These are phyloP conservation scores for Entomortierella beljakovae DNA, from an alignment of 192 early-diverging fungal species.

Conservation along the genomic window DNA sequence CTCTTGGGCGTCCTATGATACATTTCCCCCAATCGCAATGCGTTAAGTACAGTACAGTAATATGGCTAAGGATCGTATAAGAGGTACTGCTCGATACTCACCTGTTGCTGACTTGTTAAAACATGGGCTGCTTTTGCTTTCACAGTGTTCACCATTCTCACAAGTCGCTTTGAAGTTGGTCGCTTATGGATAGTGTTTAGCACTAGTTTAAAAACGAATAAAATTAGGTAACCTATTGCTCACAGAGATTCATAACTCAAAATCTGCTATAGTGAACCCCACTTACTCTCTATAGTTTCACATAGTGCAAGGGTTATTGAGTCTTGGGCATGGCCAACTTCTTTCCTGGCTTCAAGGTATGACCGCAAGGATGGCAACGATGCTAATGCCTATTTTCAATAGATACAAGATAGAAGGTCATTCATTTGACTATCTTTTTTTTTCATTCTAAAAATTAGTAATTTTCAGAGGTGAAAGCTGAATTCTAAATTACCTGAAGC, in stretches of 20 bases:
- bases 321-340: slow-evolving; percentile 23
- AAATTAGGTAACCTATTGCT: slow-evolving; percentile 2
- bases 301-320: slow-evolving; percentile 29
- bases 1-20: slow-evolving; percentile 67
- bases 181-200: slow-evolving; percentile 43
- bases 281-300: slow-evolving; percentile 56
- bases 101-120: slow-evolving; percentile 64
- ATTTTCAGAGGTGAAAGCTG: background rate
- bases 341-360: slow-evolving; percentile 33
- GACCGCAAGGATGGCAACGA: slow-evolving; percentile 26
- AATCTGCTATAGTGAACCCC: no score
- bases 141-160: slow-evolving; percentile 57
- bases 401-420: background rate
- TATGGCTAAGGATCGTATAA: background rate
- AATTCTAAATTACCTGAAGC: slow-evolving; percentile 66
- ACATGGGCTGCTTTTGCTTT: slow-evolving; percentile 66
- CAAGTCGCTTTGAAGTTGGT: slow-evolving; percentile 55
- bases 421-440: background rate
- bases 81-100: background rate
- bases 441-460: background rate
- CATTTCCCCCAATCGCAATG: no score
- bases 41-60: background rate
- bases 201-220: slow-evolving; percentile 28
- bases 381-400: slow-evolving; percentile 25
- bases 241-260: no score